Conservation (phyloP, 805 yeast genomes). For the Ogataea minuta region DNA sequence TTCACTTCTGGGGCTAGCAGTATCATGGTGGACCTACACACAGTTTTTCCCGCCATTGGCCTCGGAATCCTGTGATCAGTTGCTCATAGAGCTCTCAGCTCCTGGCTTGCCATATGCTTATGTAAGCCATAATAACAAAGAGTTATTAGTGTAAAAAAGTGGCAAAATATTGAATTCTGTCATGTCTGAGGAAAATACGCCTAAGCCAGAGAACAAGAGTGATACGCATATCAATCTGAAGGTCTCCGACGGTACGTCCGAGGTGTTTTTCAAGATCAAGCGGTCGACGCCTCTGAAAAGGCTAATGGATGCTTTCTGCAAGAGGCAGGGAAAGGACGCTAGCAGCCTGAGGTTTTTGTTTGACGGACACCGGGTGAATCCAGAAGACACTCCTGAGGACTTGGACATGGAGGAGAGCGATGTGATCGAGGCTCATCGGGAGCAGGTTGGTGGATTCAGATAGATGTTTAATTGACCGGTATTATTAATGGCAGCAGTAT, state of each 20-base stretch:
- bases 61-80: slow-evolving; percentile 10
- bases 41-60: slow-evolving; percentile 26
- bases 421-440: slow-evolving; percentile 94
- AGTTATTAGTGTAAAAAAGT: slow-evolving; percentile 7
- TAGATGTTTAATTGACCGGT: slow-evolving; percentile 4
- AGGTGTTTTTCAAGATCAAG: slow-evolving; percentile 93
- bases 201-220: slow-evolving; percentile 46
- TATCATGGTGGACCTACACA: slow-evolving; percentile 40
- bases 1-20: slow-evolving; percentile 53
- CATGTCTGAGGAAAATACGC: slow-evolving; percentile 34
- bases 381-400: slow-evolving; percentile 89
- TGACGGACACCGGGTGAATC: slow-evolving; percentile 88
- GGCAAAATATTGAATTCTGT: slow-evolving; percentile 3
- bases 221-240: slow-evolving; percentile 77
- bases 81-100: slow-evolving; percentile 12
- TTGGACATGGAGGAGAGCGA: slow-evolving; percentile 95
- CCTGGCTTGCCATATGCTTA: slow-evolving; percentile 2
- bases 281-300: slow-evolving; percentile 88
- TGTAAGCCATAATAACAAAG: slow-evolving; percentile 2
- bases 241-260: slow-evolving; percentile 91
- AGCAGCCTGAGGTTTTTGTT: slow-evolving; percentile 81
- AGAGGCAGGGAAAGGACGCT: slow-evolving; percentile 90
- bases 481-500: slow-evolving; percentile 2
- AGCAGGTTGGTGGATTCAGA: slow-evolving; percentile 71
- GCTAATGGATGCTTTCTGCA: slow-evolving; percentile 96